Evolutionary conservation across 129 eudicot species (phyloP).

Genomic region (Cynara cardunculus): DNA sequence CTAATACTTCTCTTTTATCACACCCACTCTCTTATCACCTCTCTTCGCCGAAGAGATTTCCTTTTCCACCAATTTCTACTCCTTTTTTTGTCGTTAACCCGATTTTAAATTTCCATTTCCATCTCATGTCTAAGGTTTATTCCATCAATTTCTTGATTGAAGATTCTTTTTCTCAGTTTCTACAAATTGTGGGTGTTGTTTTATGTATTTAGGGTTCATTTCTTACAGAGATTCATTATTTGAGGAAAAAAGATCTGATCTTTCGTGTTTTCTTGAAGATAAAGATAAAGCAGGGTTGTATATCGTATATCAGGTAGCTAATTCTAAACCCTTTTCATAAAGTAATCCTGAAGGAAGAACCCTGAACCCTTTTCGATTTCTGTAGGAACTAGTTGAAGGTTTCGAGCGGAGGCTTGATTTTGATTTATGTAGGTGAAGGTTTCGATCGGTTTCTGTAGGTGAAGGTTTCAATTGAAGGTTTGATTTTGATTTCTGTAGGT

Average conservation of each 20-base stretch:
- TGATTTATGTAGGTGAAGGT: no score
- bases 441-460: no score
- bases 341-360: no score
- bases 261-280: constrained; percentile 3
- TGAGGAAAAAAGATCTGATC: not conserved
- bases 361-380: no score
- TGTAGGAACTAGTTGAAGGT: no score
- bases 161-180: constrained; percentile 25
- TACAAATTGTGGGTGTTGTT: constrained; percentile 8
- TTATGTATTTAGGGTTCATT: constrained; percentile 13
- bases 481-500: no score
- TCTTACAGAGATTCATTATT: not conserved
- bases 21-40: constrained; percentile 5
- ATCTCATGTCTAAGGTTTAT: constrained; percentile 3
- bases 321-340: no score
- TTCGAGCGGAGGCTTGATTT: no score
- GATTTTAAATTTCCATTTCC: constrained; percentile 4
- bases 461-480: no score
- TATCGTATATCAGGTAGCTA: not conserved
- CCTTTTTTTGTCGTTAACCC: not conserved
- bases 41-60: constrained; percentile 33
- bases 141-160: constrained; percentile 17
- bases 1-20: constrained; percentile 1
- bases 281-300: not conserved
- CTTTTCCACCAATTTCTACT: constrained; percentile 21